Conservation (phyloP, 2,329 filamentous ascomycete species). For the Alternaria gaisen region DNA sequence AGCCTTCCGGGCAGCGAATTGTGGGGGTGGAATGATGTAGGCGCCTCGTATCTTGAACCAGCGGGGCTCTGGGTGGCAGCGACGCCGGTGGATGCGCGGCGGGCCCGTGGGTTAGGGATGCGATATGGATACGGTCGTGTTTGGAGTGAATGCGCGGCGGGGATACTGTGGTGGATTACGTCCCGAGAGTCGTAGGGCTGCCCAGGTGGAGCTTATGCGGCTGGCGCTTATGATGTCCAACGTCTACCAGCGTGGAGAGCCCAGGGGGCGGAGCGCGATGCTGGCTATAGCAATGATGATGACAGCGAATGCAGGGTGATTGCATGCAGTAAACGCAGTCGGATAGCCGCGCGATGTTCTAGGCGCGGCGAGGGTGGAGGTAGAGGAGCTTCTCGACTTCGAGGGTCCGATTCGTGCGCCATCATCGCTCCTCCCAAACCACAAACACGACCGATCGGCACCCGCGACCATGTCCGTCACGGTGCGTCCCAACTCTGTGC, state of each 20-base stretch:
- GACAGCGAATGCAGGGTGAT: conserved; percentile 17
- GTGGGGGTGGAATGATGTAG: conserved; percentile 31
- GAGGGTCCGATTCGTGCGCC: conserved; percentile 12
- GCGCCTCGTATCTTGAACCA: conserved; percentile 27
- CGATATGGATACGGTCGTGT: conserved; percentile 7
- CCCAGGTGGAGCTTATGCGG: conserved; percentile 11
- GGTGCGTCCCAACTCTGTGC: conserved; percentile 35
- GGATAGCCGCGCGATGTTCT: conserved; percentile 16
- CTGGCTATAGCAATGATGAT: conserved; percentile 5
- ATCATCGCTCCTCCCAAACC: conserved; percentile 9
- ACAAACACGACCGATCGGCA: conserved; percentile 23
- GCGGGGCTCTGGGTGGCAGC: conserved; percentile 33
- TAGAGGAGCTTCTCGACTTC: conserved; percentile 10
- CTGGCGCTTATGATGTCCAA: conserved; percentile 14
- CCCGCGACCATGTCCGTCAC: conserved; percentile 58
- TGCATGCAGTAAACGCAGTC: conserved; percentile 8
- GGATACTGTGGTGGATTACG: conserved; percentile 16
- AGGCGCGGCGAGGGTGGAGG: conserved; percentile 16
- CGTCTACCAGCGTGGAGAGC: conserved; percentile 4
- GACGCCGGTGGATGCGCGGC: conserved; percentile 15
- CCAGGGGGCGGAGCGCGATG: not conserved
- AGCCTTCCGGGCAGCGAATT: conserved; percentile 33
- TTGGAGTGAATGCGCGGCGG: conserved; percentile 22
- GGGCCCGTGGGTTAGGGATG: conserved; percentile 16
- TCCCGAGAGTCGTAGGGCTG: conserved; percentile 23